Base-by-base conservation (phyloP, 2,329 filamentous ascomycete species). In the Alternaria rosae region DNA sequence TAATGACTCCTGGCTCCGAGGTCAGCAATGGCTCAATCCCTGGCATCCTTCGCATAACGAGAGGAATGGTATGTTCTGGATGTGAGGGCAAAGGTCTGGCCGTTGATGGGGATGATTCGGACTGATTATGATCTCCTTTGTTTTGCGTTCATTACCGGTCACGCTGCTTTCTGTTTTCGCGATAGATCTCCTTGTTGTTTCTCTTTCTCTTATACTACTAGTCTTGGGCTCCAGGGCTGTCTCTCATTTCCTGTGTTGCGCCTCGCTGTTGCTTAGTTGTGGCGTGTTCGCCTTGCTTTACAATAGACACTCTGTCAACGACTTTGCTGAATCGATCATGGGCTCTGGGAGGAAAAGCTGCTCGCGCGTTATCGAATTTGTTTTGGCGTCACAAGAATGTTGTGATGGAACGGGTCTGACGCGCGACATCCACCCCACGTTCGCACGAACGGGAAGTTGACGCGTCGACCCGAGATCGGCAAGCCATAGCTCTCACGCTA, bases 31-130 rank as follows among this genome's bases (percentile, higher is more conserved):
- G 4, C 45, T 56, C 15, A 54, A 72, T 32, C 72, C 70, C 3
- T 76, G 75, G 73, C 65, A 69, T 32, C 7, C 10, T 21, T 51
- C 62, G 5, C 26, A 75, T 11, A 64, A 72, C 23, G 47, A 65
- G 6, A n/a, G n/a, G n/a, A n/a, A n/a, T n/a, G n/a, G n/a, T 21
- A 78, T 76, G 70, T 77, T 77, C 52, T 77, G 59, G 59, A 54
- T 67, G 45, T 67, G 43, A 64, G 30, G 5, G 32, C 32, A 4
- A 5, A 15, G 32, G 32, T 15, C 32, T n/a, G 12, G 32, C 12
- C 6, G 13, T 38, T 12, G 32, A 38, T 28, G 6, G 26, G 10
- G 11, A 15, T 38, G 32, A 15, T 38, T 5, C 12, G 11, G 12
- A 38, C 11, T 38, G 13, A 15, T 38, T 12, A 15, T 38, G 11